A percentile compares a stretch with the other conserved stretches of the same genome.
Conservation (phyloP, 2,329 filamentous ascomycete species). For the Cladobotryum mycophilum region DNA sequence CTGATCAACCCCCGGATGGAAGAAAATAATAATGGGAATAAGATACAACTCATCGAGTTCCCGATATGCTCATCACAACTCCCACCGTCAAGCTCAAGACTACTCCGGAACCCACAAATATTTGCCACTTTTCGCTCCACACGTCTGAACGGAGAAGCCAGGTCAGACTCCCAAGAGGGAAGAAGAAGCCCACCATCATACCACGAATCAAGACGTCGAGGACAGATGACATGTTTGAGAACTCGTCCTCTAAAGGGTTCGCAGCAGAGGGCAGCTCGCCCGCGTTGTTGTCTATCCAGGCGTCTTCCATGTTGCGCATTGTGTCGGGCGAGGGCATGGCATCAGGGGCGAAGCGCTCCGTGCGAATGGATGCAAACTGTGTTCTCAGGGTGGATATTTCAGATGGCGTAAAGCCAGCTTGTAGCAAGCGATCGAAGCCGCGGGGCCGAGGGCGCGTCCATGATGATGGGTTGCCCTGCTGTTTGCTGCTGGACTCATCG, state of each 20-base stretch:
- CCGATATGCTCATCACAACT: constrained; percentile 48
- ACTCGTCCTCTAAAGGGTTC: constrained; percentile 38
- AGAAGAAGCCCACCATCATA: constrained; percentile 89
- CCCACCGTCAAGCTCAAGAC: constrained; percentile 74
- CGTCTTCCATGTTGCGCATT: constrained; percentile 74
- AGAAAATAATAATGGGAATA: background rate
- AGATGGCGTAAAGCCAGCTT: constrained; percentile 71
- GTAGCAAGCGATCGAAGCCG: constrained; percentile 82
- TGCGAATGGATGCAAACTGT: constrained; percentile 83
- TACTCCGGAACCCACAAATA: constrained; percentile 82
- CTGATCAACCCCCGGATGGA: no score
- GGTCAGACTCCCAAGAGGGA: constrained; percentile 77
- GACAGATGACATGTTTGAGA: constrained; percentile 45
- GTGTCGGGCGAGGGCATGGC: constrained; percentile 76
- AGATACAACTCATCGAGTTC: constrained; percentile 7
- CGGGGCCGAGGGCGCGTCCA: constrained; percentile 38
- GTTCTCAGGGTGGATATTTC: constrained; percentile 81
- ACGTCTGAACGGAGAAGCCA: constrained; percentile 84
- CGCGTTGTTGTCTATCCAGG: constrained; percentile 74
- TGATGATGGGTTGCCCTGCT: constrained; percentile 16
- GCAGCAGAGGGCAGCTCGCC: constrained; percentile 33
- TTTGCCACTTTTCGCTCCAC: constrained; percentile 75
- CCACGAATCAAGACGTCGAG: constrained; percentile 85
- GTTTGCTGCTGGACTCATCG: constrained; percentile 41
- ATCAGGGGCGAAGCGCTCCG: constrained; percentile 76